phyloP scores from a whole-genome alignment of 352 stramenopile genomes.

The Phytophthora colocasiae region DNA sequence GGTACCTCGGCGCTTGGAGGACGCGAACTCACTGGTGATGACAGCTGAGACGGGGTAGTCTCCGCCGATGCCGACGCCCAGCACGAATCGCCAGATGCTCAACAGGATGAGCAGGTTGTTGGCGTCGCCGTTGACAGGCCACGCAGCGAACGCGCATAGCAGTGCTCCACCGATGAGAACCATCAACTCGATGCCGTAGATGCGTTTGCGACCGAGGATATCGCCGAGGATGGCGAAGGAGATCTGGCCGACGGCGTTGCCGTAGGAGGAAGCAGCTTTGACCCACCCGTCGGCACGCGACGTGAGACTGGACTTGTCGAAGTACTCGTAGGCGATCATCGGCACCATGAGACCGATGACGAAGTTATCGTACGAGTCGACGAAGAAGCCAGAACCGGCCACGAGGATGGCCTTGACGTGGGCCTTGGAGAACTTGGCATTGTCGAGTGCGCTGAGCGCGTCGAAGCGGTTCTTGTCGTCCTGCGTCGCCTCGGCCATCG shows the following conservation, averaged over 20 bases:
- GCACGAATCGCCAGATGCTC: conserved; percentile 59
- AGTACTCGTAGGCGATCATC: conserved; percentile 66
- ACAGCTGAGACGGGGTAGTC: conserved; percentile 63
- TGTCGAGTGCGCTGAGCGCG: conserved; percentile 45
- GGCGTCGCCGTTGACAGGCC: conserved; percentile 48
- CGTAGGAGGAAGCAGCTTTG: conserved; percentile 49
- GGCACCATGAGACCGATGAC: conserved; percentile 57
- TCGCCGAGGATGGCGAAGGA: conserved; percentile 58
- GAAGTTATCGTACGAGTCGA: conserved; percentile 70
- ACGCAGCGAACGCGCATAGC: conserved; percentile 42
- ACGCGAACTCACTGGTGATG: conserved; percentile 61
- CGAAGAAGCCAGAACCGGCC: conserved; percentile 57
- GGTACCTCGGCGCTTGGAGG: conserved; percentile 46
- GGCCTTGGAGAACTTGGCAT: conserved; percentile 57
- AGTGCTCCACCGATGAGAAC: conserved; percentile 49
- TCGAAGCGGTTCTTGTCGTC: conserved; percentile 35
- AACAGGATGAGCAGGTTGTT: conserved; percentile 60
- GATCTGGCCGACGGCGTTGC: conserved; percentile 53
- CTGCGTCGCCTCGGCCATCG: conserved; percentile 26
- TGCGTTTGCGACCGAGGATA: conserved; percentile 54
- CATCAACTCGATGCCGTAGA: conserved; percentile 59
- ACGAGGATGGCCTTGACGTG: conserved; percentile 58
- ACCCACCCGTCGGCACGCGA: conserved; percentile 50
- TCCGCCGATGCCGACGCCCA: conserved; percentile 61
- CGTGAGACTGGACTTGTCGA: conserved; percentile 41